Conservation (phyloP, 139 green algal species). For the Medakamo hakoo region DNA sequence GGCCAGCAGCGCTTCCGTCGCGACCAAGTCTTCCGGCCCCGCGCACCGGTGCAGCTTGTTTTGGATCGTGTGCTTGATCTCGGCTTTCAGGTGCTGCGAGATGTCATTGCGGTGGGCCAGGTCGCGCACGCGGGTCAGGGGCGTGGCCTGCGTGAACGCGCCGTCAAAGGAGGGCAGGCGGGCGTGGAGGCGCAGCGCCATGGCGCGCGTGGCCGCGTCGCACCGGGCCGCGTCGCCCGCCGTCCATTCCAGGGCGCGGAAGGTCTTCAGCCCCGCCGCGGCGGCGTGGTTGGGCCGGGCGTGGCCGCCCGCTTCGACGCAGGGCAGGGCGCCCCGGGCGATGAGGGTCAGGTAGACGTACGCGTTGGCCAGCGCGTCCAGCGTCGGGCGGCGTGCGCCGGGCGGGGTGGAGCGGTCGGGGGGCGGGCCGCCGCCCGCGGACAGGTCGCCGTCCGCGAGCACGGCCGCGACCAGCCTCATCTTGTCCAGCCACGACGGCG, state of each 20-base stretch:
- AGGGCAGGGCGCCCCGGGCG: conserved; percentile 69
- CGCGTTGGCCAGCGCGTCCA: conserved; percentile 27
- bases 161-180: conserved; percentile 79
- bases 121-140: conserved; percentile 93
- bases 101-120: conserved; percentile 83
- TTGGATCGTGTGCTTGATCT: conserved; percentile 98
- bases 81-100: conserved; percentile 66
- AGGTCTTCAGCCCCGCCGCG: conserved; percentile 60
- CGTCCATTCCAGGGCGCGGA: conserved; percentile 65
- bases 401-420: too few species aligned
- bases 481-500: conserved; percentile 63
- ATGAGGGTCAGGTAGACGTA: conserved; percentile 50
- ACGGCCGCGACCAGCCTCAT: conserved; percentile 49
- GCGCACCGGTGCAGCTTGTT: conserved; percentile 98
- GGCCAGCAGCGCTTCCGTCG: conserved; percentile 77
- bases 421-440: too few species aligned
- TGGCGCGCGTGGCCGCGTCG: conserved; percentile 7
- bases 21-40: conserved; percentile 89
- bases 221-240: conserved; percentile 24
- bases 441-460: conserved; percentile 60
- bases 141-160: conserved; percentile 64
- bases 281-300: conserved; percentile 86
- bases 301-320: conserved; percentile 83
- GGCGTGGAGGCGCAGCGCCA: conserved; percentile 50
- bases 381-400: conserved; percentile 26